These are phyloP conservation scores for Huntiella decipiens DNA, from an alignment of 2,329 filamentous ascomycete species.

Conservation along the genomic window DNA sequence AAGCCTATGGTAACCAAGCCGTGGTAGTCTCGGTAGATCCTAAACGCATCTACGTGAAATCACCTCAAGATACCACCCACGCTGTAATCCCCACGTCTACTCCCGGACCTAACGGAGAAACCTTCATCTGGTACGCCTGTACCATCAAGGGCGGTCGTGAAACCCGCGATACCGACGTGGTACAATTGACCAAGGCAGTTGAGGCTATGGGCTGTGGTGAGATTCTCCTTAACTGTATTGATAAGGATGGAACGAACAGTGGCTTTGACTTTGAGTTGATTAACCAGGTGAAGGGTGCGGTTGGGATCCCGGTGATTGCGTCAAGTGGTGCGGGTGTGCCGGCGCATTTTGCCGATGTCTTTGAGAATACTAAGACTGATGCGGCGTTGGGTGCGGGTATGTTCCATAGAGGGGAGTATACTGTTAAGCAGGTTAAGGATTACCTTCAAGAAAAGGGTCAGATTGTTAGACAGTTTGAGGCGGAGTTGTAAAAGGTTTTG, in stretches of 20 bases:
- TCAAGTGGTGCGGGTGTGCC: slow-evolving; percentile 83
- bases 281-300: slow-evolving; percentile 63
- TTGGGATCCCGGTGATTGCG: slow-evolving; percentile 87
- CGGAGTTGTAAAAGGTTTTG: slow-evolving; percentile 20
- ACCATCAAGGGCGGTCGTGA: slow-evolving; percentile 92
- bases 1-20: slow-evolving; percentile 87
- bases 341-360: slow-evolving; percentile 77
- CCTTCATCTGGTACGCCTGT: slow-evolving; percentile 90
- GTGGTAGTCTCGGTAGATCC: slow-evolving; percentile 94
- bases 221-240: slow-evolving; percentile 92
- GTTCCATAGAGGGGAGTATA: slow-evolving; percentile 93
- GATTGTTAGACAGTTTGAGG: slow-evolving; percentile 62
- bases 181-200: slow-evolving; percentile 71
- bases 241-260: slow-evolving; percentile 84
- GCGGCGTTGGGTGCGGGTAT: slow-evolving; percentile 90
- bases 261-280: slow-evolving; percentile 93
- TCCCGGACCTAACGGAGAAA: slow-evolving; percentile 57
- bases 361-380: slow-evolving; percentile 67
- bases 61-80: slow-evolving; percentile 52
- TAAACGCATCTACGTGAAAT: slow-evolving; percentile 70
- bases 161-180: slow-evolving; percentile 81
- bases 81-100: slow-evolving; percentile 49
- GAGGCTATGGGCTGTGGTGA: slow-evolving; percentile 93
- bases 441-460: slow-evolving; percentile 52
- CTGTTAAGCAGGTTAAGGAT: slow-evolving; percentile 84